These are phyloP conservation scores for Herpotrichia juniperi DNA, from an alignment of 2,329 filamentous ascomycete genomes.

Conservation along the genomic window DNA sequence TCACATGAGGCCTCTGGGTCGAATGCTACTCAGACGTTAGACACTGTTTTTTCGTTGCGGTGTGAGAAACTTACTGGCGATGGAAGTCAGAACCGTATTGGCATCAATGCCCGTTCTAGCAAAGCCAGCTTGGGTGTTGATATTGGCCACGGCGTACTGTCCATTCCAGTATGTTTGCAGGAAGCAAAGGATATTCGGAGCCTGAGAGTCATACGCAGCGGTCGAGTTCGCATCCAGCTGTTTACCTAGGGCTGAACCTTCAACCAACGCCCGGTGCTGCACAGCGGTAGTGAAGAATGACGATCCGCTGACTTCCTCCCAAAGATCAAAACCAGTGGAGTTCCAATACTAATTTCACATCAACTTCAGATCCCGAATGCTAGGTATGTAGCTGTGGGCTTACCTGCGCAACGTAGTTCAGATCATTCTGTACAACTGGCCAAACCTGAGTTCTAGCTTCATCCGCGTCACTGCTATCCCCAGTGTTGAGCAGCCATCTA, in stretches of 20 bases:
- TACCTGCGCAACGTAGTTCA: constrained; percentile 75
- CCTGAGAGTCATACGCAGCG: constrained; percentile 65
- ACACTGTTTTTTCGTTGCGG: constrained; percentile 14
- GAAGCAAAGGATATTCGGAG: constrained; percentile 74
- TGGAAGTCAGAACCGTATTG: constrained; percentile 64
- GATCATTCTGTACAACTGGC: constrained; percentile 76
- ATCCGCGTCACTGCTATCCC: constrained; percentile 53
- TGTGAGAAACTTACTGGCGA: constrained; percentile 48
- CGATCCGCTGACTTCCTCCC: constrained; percentile 78
- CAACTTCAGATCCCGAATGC: too few relatives aligned
- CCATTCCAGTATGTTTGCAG: constrained; percentile 73
- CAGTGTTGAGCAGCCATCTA: constrained; percentile 67
- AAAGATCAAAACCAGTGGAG: constrained; percentile 71
- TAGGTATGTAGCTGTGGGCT: too few relatives aligned
- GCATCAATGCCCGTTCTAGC: constrained; percentile 70
- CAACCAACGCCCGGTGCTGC: constrained; percentile 67
- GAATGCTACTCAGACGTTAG: constrained; percentile 55
- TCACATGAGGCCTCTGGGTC: constrained; percentile 71
- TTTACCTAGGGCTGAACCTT: constrained; percentile 69
- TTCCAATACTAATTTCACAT: too few relatives aligned
- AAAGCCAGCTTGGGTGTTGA: constrained; percentile 57
- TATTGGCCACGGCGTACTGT: constrained; percentile 70
- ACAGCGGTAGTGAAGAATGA: constrained; percentile 78
- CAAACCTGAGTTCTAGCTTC: constrained; percentile 59
- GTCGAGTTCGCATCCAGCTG: constrained; percentile 63